These are phyloP conservation scores for Stenocarpella maydis DNA, from an alignment of 2,329 filamentous ascomycete species.

Conservation along the genomic window DNA sequence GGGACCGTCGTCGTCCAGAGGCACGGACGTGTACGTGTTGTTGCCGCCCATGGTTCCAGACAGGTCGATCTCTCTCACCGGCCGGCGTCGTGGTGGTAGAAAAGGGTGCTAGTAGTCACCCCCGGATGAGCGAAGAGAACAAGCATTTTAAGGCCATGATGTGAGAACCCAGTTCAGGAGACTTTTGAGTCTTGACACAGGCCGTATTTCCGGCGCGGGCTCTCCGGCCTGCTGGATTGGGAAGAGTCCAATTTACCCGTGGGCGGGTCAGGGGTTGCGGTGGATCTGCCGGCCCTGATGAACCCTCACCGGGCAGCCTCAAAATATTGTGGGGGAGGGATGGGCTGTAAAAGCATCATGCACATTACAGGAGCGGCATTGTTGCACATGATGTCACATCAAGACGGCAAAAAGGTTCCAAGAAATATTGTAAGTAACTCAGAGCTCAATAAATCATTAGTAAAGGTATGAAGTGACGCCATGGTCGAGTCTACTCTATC, in stretches of 20 bases:
- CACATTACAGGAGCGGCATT: too few relatives aligned
- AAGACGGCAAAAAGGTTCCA: neutral
- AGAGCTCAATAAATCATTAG: neutral
- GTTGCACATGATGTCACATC: neutral
- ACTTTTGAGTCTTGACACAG: slow-evolving; percentile 4
- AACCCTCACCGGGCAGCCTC: neutral
- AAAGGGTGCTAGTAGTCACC: neutral
- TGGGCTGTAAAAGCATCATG: neutral
- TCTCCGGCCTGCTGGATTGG: slow-evolving; percentile 13
- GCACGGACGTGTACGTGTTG: slow-evolving; percentile 14
- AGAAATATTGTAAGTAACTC: neutral
- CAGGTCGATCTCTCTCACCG: neutral
- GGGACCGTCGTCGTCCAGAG: slow-evolving; percentile 11
- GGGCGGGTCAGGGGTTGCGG: slow-evolving; percentile 16
- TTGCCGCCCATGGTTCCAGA: slow-evolving; percentile 5
- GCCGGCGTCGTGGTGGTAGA: neutral
- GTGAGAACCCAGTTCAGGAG: neutral
- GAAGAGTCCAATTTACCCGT: slow-evolving; percentile 16
- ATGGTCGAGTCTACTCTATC: slow-evolving; percentile 20
- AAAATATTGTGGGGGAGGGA: neutral
- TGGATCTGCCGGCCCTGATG: neutral
- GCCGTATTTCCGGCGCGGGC: slow-evolving; percentile 16
- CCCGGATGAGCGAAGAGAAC: neutral
- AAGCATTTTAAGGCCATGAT: neutral
- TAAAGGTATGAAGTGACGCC: neutral